Evolutionary conservation across 2,329 filamentous ascomycete species (phyloP).

Genomic region (Claviceps maximensis): DNA sequence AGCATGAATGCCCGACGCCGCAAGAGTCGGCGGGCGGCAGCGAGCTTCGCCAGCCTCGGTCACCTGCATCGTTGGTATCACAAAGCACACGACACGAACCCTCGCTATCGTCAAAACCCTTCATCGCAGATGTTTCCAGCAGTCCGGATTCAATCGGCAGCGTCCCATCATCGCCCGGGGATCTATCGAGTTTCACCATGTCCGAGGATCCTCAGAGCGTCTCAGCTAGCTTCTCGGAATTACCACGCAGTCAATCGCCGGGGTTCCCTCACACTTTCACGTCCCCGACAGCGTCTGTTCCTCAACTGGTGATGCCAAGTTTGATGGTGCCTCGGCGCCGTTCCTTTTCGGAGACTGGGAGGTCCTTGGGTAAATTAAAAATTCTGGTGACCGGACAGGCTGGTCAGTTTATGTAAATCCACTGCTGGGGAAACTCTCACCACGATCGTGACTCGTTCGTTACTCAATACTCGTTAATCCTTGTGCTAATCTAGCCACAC

Average conservation of each 20-base stretch:
- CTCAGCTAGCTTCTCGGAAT: constrained; percentile 10
- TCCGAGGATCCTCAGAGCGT: constrained; percentile 18
- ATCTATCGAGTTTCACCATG: constrained; percentile 33
- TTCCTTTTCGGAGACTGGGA: constrained; percentile 81
- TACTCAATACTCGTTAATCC: no score
- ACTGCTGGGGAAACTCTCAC: background rate
- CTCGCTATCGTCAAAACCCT: constrained; percentile 16
- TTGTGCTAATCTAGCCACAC: constrained; percentile 1
- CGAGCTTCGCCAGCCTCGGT: background rate
- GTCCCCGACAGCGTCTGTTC: constrained; percentile 22
- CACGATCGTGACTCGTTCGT: background rate
- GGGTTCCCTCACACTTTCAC: constrained; percentile 9
- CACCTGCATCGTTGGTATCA: constrained; percentile 1
- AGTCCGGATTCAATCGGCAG: constrained; percentile 26
- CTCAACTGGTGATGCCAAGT: constrained; percentile 95
- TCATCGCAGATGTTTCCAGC: constrained; percentile 14
- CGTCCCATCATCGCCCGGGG: constrained; percentile 36
- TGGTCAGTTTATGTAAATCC: constrained; percentile 33
- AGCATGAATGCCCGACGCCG: constrained; percentile 5
- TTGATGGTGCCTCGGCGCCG: constrained; percentile 79
- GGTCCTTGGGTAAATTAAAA: constrained; percentile 73
- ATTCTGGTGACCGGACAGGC: constrained; percentile 71
- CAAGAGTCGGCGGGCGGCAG: background rate
- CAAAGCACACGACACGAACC: constrained; percentile 9
- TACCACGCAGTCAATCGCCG: constrained; percentile 9